Percentiles rank a stretch among this genome's conserved stretches.
These are phyloP conservation scores for Breviolum minutum DNA, from an alignment of 73 alveolate species.

Conservation along the genomic window DNA sequence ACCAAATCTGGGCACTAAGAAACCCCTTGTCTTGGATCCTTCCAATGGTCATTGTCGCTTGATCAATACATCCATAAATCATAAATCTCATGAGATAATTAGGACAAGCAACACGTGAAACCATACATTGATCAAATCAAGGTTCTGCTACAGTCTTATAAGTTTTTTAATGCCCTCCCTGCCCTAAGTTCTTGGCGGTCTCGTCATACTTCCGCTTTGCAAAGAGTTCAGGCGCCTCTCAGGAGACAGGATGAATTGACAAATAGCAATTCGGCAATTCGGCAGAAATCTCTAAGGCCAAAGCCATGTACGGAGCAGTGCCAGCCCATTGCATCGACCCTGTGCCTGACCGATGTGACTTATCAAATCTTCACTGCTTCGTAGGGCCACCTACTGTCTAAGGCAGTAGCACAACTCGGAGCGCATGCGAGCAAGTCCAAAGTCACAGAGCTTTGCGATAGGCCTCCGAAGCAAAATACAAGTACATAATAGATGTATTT, in stretches of 20 bases:
- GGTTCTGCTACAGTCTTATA: no score
- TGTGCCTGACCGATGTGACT: neutral
- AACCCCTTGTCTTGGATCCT: no score
- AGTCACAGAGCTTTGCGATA: slow-evolving; percentile 98
- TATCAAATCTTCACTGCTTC: neutral
- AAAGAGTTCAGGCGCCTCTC: slow-evolving; percentile 97
- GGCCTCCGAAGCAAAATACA: slow-evolving; percentile 96
- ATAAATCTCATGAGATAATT: no score
- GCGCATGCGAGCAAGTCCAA: slow-evolving; percentile 98
- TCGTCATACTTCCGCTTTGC: slow-evolving; percentile 96
- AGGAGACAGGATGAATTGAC: no score
- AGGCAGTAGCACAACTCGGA: slow-evolving; percentile 59
- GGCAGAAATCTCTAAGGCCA: neutral
- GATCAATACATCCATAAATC: no score
- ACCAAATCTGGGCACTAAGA: no score
- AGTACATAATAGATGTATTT: no score
- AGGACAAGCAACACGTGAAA: no score
- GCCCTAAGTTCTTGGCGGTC: slow-evolving; percentile 19
- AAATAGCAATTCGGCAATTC: no score
- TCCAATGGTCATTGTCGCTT: no score
- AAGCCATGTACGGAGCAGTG: slow-evolving; percentile 99
- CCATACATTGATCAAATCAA: no score
- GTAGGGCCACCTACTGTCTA: neutral
- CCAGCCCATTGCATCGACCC: slow-evolving; percentile 99
- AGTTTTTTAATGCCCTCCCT: no score